A percentile compares a stretch with the other conserved stretches of the same genome.
These are phyloP conservation scores for Akebia trifoliata DNA, from an alignment of 164 flowering plant species.

Conservation along the genomic window DNA sequence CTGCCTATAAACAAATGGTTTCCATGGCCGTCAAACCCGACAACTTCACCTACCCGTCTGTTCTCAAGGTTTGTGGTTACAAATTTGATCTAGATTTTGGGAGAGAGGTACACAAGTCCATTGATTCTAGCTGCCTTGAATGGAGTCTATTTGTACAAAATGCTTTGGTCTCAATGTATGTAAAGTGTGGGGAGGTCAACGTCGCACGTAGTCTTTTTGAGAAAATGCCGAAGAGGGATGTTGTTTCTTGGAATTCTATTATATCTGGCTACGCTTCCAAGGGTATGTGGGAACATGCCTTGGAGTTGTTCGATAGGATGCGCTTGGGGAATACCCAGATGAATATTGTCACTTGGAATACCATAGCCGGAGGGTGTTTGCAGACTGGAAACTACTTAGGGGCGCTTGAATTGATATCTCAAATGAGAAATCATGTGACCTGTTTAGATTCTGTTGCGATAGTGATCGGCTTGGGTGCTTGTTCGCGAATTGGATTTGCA, in stretches of 20 bases:
- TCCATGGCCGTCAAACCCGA: conserved; percentile 37
- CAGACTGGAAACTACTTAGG: conserved; percentile 29
- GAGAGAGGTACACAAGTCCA: conserved; percentile 32
- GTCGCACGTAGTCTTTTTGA: conserved; percentile 43
- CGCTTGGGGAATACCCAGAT: conserved; percentile 16
- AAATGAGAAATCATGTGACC: conserved; percentile 27
- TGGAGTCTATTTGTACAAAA: conserved; percentile 46
- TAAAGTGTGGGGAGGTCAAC: conserved; percentile 33
- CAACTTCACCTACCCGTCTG: conserved; percentile 49
- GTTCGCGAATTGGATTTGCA: conserved; percentile 35
- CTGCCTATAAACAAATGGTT: conserved; percentile 36
- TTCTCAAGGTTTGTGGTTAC: conserved; percentile 59
- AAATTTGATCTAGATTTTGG: conserved; percentile 34
- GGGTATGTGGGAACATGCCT: conserved; percentile 47
- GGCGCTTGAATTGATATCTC: conserved; percentile 39
- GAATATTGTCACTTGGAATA: conserved; percentile 46
- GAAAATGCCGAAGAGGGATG: conserved; percentile 43
- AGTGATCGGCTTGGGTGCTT: conserved; percentile 43
- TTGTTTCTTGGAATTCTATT: conserved; percentile 50
- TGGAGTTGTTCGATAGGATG: conserved; percentile 40
- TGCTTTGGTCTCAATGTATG: conserved; percentile 48
- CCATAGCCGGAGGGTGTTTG: conserved; percentile 45
- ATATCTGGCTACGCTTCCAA: conserved; percentile 39
- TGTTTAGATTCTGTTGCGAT: conserved; percentile 36
- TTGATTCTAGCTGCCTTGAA: conserved; percentile 18